Base-by-base conservation (phyloP, 2,329 filamentous ascomycete species). In the Tolypocladium sp. region DNA sequence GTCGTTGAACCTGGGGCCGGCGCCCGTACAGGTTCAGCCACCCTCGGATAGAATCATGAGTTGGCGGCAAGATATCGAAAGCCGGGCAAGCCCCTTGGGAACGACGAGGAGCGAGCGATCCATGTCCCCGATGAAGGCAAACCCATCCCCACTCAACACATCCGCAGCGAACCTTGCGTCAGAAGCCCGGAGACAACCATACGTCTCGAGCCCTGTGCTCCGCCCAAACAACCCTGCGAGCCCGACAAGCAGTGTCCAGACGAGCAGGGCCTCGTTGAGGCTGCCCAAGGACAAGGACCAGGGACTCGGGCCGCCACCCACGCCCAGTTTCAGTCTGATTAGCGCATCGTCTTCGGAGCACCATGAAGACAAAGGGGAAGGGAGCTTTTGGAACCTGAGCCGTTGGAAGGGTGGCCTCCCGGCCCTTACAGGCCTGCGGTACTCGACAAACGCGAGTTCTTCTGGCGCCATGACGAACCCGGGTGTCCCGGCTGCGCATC, bases 1-100 rank as follows among this genome's bases (percentile, higher is more conserved):
- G 10, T 88, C 85, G 1, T 73, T 88, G 2, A 73, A 73, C 15
- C 66, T 72, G n/a, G 66, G 62, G 27, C 64, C 64, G 3, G 71
- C 65, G 17, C 62, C 64, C 1, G 61, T 64, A 17, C 71, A 68
- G 22, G 63, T 67, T 17, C 75, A 73, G 60, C 70, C 68, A 54
- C 66, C 72, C 1, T 78, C 87, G 1, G 93, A 97, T 63, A 84
- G 90, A 20, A 97, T 97, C 64, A 81, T 95, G 63, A 89, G 85
- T 56, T 99, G 93, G 93, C 85, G 92, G 4, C 91, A 95, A 58
- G 81, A 80, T 25, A 77, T 86, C 15, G 81, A 83, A 53, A 74
- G 71, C 13, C 71, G 76, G 20, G 71, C 73, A 1, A 71, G 70
- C 55, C 73, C 74, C 33, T 69, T 75, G 30, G 69, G 70, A 35